These are phyloP conservation scores for Argentina anserina DNA, from an alignment of 306 rosid genomes.

Conservation along the genomic window DNA sequence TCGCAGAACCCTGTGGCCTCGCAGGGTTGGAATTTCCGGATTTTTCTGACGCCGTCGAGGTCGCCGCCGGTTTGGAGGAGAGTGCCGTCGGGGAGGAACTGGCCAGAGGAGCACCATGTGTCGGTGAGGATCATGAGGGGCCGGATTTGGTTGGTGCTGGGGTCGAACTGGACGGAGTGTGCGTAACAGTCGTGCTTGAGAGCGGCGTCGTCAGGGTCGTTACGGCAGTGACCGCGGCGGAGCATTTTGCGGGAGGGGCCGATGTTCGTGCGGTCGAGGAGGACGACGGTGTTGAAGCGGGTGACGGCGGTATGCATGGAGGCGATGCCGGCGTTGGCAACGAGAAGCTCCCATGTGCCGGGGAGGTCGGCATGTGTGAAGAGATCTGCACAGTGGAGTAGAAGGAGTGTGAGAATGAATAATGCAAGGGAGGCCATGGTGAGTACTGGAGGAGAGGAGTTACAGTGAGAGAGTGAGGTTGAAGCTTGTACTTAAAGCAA, in stretches of 20 bases:
- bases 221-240: conserved; percentile 50
- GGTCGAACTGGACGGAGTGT: conserved; percentile 67
- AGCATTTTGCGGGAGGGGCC: conserved; percentile 72
- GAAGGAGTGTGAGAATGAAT: not conserved
- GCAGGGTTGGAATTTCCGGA: conserved; percentile 68
- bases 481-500: conserved; percentile 23
- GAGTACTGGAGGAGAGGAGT: not conserved
- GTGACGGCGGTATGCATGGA: conserved; percentile 97
- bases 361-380: conserved; percentile 59
- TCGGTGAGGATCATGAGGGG: conserved; percentile 73
- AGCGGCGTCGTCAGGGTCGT: conserved; percentile 42
- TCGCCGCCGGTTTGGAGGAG: conserved; percentile 83
- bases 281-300: conserved; percentile 75
- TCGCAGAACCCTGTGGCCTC: conserved; percentile 40
- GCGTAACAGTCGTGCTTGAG: conserved; percentile 74
- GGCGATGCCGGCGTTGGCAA: conserved; percentile 67
- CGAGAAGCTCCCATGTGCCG: conserved; percentile 78
- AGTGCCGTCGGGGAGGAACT: conserved; percentile 75
- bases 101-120: conserved; percentile 96
- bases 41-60: conserved; percentile 59
- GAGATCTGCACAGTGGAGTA: not conserved
- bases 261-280: conserved; percentile 77
- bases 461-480: not conserved
- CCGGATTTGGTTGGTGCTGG: conserved; percentile 48
- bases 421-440: not conserved